Conservation (phyloP, 2,329 filamentous ascomycete genomes). For the Pyrenochaeta sp. region DNA sequence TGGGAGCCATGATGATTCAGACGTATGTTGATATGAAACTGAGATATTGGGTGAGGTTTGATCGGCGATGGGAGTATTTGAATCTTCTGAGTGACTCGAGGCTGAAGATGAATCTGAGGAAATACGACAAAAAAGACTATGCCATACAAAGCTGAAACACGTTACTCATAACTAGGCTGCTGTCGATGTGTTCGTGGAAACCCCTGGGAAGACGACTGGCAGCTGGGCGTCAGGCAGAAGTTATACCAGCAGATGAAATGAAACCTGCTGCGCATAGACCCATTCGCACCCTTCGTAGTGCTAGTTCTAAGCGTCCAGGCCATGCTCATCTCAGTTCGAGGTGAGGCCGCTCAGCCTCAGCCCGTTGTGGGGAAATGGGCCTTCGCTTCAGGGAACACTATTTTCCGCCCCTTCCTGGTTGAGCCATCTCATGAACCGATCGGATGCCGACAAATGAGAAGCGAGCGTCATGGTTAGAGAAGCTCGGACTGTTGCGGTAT, state of each 20-base stretch:
- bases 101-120: constrained; percentile 12
- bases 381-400: constrained; percentile 17
- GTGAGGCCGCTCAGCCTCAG: constrained; percentile 38
- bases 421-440: constrained; percentile 12
- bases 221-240: constrained; percentile 24
- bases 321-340: constrained; percentile 23
- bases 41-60: too few species aligned
- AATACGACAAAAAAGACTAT: constrained; percentile 20
- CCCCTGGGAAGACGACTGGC: constrained; percentile 9
- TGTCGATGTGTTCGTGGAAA: constrained; percentile 16
- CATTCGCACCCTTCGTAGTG: constrained; percentile 18
- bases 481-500: constrained; percentile 14
- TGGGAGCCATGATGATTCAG: constrained; percentile 33
- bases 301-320: constrained; percentile 32
- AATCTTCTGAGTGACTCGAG: constrained; percentile 6
- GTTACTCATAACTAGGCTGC: constrained; percentile 11
- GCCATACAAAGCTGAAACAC: constrained; percentile 27
- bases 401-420: constrained; percentile 18
- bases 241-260: constrained; percentile 36
- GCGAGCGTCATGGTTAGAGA: constrained; percentile 11
- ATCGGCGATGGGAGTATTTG: background rate
- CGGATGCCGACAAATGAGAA: constrained; percentile 23
- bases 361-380: constrained; percentile 29
- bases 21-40: too few species aligned
- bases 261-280: constrained; percentile 29